Evolutionary conservation across 129 eudicot genomes (phyloP).

Genomic region (Cynara cardunculus): DNA sequence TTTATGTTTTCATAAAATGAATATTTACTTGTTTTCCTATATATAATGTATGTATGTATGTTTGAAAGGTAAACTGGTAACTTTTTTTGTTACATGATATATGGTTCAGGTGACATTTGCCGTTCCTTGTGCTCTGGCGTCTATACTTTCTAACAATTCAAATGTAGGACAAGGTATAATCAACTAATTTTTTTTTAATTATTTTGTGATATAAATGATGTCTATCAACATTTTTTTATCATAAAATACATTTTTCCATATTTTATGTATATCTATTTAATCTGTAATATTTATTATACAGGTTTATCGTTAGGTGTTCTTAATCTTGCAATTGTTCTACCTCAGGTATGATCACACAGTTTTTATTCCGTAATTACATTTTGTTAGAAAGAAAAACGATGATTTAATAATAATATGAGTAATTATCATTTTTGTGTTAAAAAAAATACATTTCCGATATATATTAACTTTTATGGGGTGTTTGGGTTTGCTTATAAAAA

Average conservation of each 20-base stretch:
- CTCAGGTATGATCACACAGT: slow-evolving; percentile 43
- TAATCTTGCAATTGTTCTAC: slow-evolving; percentile 72
- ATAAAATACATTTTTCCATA: neutral
- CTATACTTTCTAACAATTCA: slow-evolving; percentile 43
- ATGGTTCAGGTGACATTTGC: slow-evolving; percentile 46
- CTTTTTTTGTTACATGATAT: neutral
- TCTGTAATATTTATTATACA: neutral
- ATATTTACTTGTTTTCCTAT: too few species aligned
- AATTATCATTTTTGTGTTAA: neutral
- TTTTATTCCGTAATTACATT: neutral
- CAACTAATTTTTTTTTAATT: too few species aligned
- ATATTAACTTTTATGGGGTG: neutral
- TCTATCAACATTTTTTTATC: neutral
- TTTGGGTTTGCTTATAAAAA: too few species aligned
- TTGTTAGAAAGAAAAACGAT: neutral
- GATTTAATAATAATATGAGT: neutral
- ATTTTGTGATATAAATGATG: neutral
- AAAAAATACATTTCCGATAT: neutral
- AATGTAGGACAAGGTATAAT: slow-evolving; percentile 56
- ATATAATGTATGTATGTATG: neutral
- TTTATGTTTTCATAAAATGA: too few species aligned
- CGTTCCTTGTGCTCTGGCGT: slow-evolving; percentile 60
- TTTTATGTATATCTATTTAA: neutral
- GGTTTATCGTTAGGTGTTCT: slow-evolving; percentile 70
- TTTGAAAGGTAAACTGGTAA: neutral